A percentile compares a stretch with the other conserved stretches of the same genome.
phyloP scores from a whole-genome alignment of 495 filamentous ascomycete species.

The Xylaria palmicola region DNA sequence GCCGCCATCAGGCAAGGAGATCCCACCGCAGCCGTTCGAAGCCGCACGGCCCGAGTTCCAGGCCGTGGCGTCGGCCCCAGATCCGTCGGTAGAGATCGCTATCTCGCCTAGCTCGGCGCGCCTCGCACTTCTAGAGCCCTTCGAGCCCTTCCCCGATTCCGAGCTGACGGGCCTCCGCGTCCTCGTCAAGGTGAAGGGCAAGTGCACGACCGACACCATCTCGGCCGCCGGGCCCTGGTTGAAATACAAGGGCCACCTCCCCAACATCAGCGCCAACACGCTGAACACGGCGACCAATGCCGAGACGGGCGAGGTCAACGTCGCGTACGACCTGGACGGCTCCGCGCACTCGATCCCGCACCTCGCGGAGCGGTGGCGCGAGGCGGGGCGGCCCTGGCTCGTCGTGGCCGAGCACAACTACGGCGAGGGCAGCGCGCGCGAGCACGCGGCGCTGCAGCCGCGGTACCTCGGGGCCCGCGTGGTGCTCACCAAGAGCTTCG shows the following conservation, averaged over 20 bases:
- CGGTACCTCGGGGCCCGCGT: constrained; percentile 86
- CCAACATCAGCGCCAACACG: constrained; percentile 96
- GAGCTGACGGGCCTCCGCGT: constrained; percentile 76
- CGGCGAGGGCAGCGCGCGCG: constrained; percentile 90
- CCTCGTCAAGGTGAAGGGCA: constrained; percentile 91
- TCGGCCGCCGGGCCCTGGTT: constrained; percentile 96
- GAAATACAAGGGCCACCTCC: constrained; percentile 98
- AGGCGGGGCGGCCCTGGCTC: constrained; percentile 71
- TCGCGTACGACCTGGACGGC: constrained; percentile 79
- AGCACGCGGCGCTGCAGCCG: constrained; percentile 96
- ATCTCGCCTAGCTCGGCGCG: constrained; percentile 84
- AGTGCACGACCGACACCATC: constrained; percentile 98
- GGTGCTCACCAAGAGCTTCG: constrained; percentile 89
- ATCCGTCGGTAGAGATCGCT: constrained; percentile 61
- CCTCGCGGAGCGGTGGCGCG: constrained; percentile 78
- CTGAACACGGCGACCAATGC: constrained; percentile 92
- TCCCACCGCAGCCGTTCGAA: constrained; percentile 77
- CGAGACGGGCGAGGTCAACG: constrained; percentile 87
- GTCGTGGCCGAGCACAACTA: constrained; percentile 98
- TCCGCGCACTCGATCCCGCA: constrained; percentile 71
- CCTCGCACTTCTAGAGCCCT: constrained; percentile 88
- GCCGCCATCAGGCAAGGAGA: constrained; percentile 73
- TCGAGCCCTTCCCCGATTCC: constrained; percentile 73
- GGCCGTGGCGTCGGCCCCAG: constrained; percentile 68
- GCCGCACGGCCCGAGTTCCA: constrained; percentile 71